These are phyloP conservation scores for Liquidambar formosana DNA, from an alignment of 164 flowering plant genomes.

Conservation along the genomic window DNA sequence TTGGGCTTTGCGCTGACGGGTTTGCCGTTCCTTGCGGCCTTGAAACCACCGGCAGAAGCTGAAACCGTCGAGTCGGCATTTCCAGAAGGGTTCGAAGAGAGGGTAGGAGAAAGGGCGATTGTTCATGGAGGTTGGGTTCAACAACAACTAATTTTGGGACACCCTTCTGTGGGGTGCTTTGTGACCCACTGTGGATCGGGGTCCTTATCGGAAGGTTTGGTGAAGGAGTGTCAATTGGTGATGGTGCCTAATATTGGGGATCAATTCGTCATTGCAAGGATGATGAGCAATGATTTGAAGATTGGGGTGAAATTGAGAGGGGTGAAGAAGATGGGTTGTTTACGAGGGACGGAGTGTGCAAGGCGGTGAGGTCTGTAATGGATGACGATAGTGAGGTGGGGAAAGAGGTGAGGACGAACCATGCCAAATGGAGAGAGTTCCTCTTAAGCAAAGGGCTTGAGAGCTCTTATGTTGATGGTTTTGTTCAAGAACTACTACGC, in stretches of 20 bases:
- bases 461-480: conserved; percentile 29
- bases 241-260: conserved; percentile 44
- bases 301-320: conserved; percentile 51
- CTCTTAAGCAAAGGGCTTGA: conserved; percentile 26
- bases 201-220: conserved; percentile 46
- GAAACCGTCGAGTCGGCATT: conserved; percentile 30
- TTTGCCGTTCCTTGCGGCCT: conserved; percentile 28
- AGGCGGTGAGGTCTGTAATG: conserved; percentile 41
- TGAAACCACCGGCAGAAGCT: conserved; percentile 35
- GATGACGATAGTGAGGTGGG: conserved; percentile 32
- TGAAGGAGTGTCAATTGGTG: conserved; percentile 46
- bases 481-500: conserved; percentile 24
- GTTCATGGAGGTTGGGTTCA: conserved; percentile 45
- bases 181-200: conserved; percentile 57
- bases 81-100: conserved; percentile 37
- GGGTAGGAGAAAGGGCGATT: conserved; percentile 28
- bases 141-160: conserved; percentile 36
- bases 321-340: conserved; percentile 49
- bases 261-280: conserved; percentile 41
- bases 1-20: conserved; percentile 42
- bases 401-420: conserved; percentile 32
- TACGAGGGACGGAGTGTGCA: conserved; percentile 31
- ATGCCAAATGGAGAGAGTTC: conserved; percentile 33
- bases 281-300: conserved; percentile 38
- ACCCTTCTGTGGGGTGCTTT: conserved; percentile 52